phyloP scores from a whole-genome alignment of 1,284 basidiomycete species.

The Tetrapyrgos nigripes region DNA sequence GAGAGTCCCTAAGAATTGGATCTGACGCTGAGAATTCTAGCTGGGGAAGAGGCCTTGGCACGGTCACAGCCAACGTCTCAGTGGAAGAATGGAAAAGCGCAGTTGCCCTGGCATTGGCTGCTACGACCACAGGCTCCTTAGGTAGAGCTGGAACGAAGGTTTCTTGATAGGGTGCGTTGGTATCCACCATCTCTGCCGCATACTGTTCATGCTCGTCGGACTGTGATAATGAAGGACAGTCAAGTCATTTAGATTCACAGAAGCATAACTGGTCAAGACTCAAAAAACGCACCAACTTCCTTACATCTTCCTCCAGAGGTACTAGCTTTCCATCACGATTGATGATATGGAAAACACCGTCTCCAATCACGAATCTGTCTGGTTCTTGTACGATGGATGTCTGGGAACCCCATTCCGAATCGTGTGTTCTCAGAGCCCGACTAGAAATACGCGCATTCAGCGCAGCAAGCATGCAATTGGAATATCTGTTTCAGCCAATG shows the following conservation, averaged over 20 bases:
- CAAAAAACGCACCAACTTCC: no score
- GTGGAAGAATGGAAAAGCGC: not conserved
- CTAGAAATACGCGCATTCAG: slow-evolving; percentile 16
- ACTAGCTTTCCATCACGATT: not conserved
- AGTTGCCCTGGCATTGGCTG: not conserved
- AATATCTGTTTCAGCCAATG: slow-evolving; percentile 5
- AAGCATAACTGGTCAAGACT: no score
- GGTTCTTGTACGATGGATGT: not conserved
- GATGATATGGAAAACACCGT: not conserved
- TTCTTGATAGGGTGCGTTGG: no score
- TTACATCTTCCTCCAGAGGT: not conserved
- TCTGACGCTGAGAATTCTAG: not conserved
- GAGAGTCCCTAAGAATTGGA: not conserved
- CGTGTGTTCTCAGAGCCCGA: not conserved
- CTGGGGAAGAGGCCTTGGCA: not conserved
- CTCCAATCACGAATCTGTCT: not conserved
- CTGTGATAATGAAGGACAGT: no score
- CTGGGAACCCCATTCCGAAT: not conserved
- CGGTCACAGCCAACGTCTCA: not conserved
- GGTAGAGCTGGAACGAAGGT: no score
- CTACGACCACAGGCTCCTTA: not conserved
- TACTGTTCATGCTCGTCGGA: no score
- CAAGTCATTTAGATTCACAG: no score
- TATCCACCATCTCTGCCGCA: no score
- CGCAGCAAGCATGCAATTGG: slow-evolving; percentile 19